Percentiles rank a stretch among this genome's conserved stretches.
These are phyloP conservation scores for Begonia loranthoides DNA, from an alignment of 306 rosid genomes.

Conservation along the genomic window DNA sequence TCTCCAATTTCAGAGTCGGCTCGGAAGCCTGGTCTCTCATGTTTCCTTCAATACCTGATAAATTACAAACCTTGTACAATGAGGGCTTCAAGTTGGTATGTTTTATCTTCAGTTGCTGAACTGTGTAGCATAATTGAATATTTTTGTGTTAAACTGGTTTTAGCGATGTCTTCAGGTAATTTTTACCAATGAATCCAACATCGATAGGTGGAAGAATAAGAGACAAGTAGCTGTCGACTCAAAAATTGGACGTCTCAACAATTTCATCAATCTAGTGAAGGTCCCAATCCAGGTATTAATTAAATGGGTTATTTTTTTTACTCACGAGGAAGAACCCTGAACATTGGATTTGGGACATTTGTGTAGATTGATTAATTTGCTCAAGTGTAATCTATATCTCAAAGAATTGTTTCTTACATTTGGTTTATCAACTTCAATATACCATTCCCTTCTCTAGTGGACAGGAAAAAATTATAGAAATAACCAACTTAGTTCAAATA, in stretches of 20 bases:
- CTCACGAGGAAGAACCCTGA: too few species aligned
- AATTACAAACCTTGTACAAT: constrained; percentile 57
- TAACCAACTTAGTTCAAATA: too few species aligned
- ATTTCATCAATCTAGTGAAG: constrained; percentile 52
- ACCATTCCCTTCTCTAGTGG: too few species aligned
- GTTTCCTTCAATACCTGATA: constrained; percentile 74
- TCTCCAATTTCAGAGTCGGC: constrained; percentile 51
- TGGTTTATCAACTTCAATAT: too few species aligned
- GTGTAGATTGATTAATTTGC: too few species aligned
- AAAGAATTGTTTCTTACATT: too few species aligned
- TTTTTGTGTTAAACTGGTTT: not conserved
- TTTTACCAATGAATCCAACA: constrained; percentile 91
- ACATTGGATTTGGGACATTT: too few species aligned
- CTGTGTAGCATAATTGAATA: not conserved
- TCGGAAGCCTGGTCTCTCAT: constrained; percentile 75
- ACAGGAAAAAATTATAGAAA: too few species aligned
- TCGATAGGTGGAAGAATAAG: constrained; percentile 86
- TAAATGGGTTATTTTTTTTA: not conserved
- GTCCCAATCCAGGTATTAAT: constrained; percentile 85
- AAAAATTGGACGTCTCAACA: constrained; percentile 78
- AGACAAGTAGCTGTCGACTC: constrained; percentile 91
- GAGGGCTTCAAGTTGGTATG: constrained; percentile 90
- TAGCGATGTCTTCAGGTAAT: constrained; percentile 43
- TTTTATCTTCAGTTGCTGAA: constrained; percentile 1
- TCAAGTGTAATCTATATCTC: too few species aligned